Evolutionary conservation across 768 basidiomycete species (phyloP), one percentile per base, ranked within the genome.

Genomic region (Auricularia heimuer): DNA sequence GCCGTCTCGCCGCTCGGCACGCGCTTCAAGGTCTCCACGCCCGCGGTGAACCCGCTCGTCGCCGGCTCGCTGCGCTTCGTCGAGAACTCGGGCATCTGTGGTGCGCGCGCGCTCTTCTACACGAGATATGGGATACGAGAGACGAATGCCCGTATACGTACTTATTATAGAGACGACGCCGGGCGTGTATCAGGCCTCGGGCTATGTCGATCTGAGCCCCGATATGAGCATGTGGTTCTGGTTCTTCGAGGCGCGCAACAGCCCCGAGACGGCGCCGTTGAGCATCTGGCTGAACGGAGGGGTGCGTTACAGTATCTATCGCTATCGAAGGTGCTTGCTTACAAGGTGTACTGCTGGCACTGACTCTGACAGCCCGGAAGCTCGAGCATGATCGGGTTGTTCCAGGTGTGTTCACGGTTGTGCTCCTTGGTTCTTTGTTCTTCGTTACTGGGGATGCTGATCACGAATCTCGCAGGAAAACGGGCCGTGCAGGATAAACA

Each of bases 211-310:
- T 71, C 69, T 87, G 16, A 79, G 81, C 1, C 72, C 81, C 1
- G 77, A 75, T n/a, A 72, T 85, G 69, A 87, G 85, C 72, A 76
- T 86, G 33, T 87, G 83, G 85, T 88, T 86, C 75, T 87, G 85
- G 84, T 87, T 83, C 75, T 88, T 88, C 68, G 85, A 76, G 12
- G 80, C 86, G 0, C 81, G 86, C n/a, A 81, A 82, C 33, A 82
- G 84, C 69, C 80, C 85, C 0, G 79, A 79, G 29, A 84, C 78
- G 0, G 85, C 85, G 0, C 85, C 86, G n/a, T 77, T 88, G 18
- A 77, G 82, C 24, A 76, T 87, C 8, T 87, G 86, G 87, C 82
- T 87, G 66, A 87, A 87, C 71, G 86, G 85, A 35, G 77, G 36
- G 21, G 16, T 78, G 64, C 68, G 75, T 69, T 4, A 24, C 24